Conservation (phyloP, 116 monocot species). For the Papilionanthe hybrid region DNA sequence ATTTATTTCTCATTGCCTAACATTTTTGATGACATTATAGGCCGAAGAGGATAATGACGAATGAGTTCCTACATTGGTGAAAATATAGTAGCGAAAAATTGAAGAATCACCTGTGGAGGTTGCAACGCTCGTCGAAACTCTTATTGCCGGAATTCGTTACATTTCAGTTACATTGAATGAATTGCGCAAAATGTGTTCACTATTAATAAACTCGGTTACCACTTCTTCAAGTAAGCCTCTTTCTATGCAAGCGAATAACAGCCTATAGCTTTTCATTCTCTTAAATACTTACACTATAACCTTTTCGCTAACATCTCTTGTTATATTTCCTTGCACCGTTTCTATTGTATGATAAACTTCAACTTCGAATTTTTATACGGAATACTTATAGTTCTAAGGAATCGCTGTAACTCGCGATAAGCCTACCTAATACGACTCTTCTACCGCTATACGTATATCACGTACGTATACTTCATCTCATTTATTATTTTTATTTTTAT, state of each 20-base stretch:
- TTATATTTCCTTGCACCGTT: background rate
- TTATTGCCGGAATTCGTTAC: constrained; percentile 52
- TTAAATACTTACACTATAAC: background rate
- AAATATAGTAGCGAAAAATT: constrained; percentile 72
- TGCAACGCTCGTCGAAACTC: constrained; percentile 67
- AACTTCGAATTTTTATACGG: constrained; percentile 97
- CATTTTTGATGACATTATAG: constrained; percentile 13
- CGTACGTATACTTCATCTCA: constrained; percentile 30
- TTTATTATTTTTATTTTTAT: background rate
- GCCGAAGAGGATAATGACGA: constrained; percentile 76
- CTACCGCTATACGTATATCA: constrained; percentile 77
- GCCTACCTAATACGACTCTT: constrained; percentile 97
- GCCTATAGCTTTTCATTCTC: background rate
- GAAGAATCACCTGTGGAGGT: constrained; percentile 82
- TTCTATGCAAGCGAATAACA: too few species aligned
- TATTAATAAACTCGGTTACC: constrained; percentile 88
- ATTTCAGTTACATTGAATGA: background rate
- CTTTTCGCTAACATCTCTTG: background rate
- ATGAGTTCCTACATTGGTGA: constrained; percentile 63
- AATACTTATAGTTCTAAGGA: constrained; percentile 73
- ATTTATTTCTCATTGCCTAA: background rate
- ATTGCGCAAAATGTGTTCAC: too few species aligned
- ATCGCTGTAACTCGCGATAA: constrained; percentile 98
- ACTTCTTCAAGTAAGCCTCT: constrained; percentile 95
- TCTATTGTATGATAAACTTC: constrained; percentile 62